Conservation (phyloP, 2,329 filamentous ascomycete species). For the Catunica adiposa region DNA sequence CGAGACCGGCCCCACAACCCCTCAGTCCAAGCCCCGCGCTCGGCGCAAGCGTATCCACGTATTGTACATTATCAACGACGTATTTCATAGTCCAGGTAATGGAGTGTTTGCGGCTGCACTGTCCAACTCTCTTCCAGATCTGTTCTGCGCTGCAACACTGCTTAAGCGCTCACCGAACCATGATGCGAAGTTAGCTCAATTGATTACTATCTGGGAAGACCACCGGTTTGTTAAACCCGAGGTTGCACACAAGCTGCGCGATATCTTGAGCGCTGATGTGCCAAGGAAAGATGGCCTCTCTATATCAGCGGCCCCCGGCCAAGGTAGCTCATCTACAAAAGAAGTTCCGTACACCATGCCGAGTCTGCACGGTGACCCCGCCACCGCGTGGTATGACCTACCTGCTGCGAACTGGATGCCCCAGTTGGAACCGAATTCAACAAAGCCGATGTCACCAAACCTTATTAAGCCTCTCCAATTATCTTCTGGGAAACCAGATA, state of each 20-base stretch:
- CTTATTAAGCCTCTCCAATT: conserved; percentile 58
- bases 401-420: conserved; percentile 70
- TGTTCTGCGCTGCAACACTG: conserved; percentile 42
- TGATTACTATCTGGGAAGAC: conserved; percentile 57
- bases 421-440: conserved; percentile 60
- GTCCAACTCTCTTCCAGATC: conserved; percentile 12
- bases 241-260: conserved; percentile 41
- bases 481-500: conserved; percentile 48
- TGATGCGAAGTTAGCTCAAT: conserved; percentile 41
- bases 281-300: conserved; percentile 11
- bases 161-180: conserved; percentile 49
- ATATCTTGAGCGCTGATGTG: conserved; percentile 32
- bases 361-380: conserved; percentile 56
- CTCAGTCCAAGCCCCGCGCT: conserved; percentile 14
- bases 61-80: conserved; percentile 63
- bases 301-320: conserved; percentile 14
- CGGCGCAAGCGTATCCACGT: conserved; percentile 56
- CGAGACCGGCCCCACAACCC: neutral
- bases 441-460: conserved; percentile 53
- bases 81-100: conserved; percentile 45
- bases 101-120: neutral
- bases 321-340: conserved; percentile 22
- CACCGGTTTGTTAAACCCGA: conserved; percentile 42
- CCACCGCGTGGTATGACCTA: conserved; percentile 62
- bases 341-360: conserved; percentile 55